A percentile compares a stretch with the other conserved stretches of the same genome.
These are phyloP conservation scores for Purshia tridentata DNA, from an alignment of 306 rosid species.

Conservation along the genomic window DNA sequence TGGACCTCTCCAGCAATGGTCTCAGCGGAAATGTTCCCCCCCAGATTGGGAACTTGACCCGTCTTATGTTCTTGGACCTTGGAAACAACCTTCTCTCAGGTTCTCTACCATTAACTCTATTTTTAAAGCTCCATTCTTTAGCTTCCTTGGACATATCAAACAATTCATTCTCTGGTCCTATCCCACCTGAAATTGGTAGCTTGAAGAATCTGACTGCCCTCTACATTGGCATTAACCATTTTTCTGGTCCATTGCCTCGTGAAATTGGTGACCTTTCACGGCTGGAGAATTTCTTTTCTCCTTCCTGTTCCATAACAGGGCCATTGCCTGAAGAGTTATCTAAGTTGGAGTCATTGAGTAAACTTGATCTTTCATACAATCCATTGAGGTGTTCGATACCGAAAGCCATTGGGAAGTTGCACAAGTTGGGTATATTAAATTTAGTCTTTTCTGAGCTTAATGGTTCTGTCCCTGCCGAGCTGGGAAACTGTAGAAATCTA, in stretches of 20 bases:
- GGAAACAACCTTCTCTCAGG: constrained; percentile 76
- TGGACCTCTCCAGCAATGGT: constrained; percentile 72
- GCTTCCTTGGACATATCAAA: constrained; percentile 73
- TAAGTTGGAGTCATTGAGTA: constrained; percentile 48
- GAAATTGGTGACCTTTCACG: constrained; percentile 65
- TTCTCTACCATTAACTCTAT: constrained; percentile 60
- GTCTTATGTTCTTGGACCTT: constrained; percentile 61
- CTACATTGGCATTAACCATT: constrained; percentile 57
- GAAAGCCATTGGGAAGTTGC: constrained; percentile 66
- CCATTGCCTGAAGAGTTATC: constrained; percentile 83
- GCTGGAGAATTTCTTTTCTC: constrained; percentile 56
- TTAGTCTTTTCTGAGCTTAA: constrained; percentile 66
- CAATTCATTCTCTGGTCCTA: constrained; percentile 71
- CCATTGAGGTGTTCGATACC: constrained; percentile 86
- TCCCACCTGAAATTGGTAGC: constrained; percentile 68
- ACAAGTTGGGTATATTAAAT: constrained; percentile 49
- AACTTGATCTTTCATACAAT: constrained; percentile 82
- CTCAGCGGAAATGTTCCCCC: constrained; percentile 57
- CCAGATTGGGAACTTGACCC: constrained; percentile 61
- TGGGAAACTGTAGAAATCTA: constrained; percentile 66
- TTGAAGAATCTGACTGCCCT: constrained; percentile 64
- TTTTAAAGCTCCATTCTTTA: constrained; percentile 51
- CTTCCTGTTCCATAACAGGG: constrained; percentile 71
- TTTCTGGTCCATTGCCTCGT: constrained; percentile 70
- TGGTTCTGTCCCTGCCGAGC: constrained; percentile 80